Evolutionary conservation across 441 rosid species (phyloP), one percentile per base, ranked within the genome.

Genomic region (Gossypium aridum): DNA sequence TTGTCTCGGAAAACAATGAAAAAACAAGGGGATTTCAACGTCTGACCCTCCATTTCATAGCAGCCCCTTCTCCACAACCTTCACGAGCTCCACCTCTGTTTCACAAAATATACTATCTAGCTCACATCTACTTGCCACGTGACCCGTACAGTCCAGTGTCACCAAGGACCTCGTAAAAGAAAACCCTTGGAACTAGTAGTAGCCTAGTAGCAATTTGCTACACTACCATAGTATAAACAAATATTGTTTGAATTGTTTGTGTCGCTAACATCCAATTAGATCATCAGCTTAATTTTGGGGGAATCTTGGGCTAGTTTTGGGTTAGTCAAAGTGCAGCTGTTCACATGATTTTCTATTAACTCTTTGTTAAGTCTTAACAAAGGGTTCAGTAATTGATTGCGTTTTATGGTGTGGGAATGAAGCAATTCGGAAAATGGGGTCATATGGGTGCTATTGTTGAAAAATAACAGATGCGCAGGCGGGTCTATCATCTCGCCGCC

Each of bases 91-190:
- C 60, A 7, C 66, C 51, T 43, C 22, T 64, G 1, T 55, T 54
- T 56, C 65, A 63, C 72, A 26, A 19, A 31, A 31, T 43, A 7
- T 4, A 37, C 7, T 0, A 17, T 12, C 6, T 3, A 37, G 23
- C 23, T 43, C 13, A 26, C 16, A 1, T n/a, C 67, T 75, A 76
- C 80, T 77, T 65, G 78, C 77, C 84, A 80, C 82, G 80, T 77
- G 83, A 79, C n/a, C n/a, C 5, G 59, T 72, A 31, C 51, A 37
- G 72, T 55, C 20, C 26, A 47, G 31, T 19, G 43, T 22, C 22
- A 74, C 7, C 28, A 55, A 63, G 37, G 6, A 7, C 20, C 34
- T 39, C 20, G 2, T 17, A 66, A 26, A 17, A 45, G 16, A 26
- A 66, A 56, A 23, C 39, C 9, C 4, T 17, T 20, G 9, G 10